Evolutionary conservation across 192 early-diverging fungal genomes (phyloP), one percentile per base, ranked within the genome.

Genomic region (Coemansia sp.): DNA sequence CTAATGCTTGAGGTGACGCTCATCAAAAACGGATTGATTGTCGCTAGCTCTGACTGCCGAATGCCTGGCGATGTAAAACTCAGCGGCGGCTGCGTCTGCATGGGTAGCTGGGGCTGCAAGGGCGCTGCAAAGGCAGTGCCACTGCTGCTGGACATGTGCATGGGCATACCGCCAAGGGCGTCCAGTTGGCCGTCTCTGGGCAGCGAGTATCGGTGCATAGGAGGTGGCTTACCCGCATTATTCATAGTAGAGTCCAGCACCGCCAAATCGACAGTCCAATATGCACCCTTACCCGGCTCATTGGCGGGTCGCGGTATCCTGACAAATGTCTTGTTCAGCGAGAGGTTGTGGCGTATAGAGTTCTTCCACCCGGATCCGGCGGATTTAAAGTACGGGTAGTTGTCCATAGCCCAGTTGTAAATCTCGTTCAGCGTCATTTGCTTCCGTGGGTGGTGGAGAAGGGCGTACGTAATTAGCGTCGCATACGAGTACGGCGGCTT

Each of bases 271-370:
- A 94, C 87, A 0, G 89, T 90, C 92, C 92, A 94, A 59, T 91
- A 94, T 32, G 91, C 89, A 19, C 92, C 92, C 78, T 94, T 94
- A n/a, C 92, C 92, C 17, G 92, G 92, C 65, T 94, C 92, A 69
- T 91, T 92, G 63, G 90, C 87, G 8, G 91, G 88, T 61, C 93
- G 76, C 32, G 91, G 87, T 29, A 93, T 86, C 45, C 92, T 88
- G 67, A 92, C 82, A 82, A 95, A 95, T 32, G 82, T 81, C 70
- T 91, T 92, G 75, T 94, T 94, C 9, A 94, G 82, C 5, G 91
- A 92, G 61, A 95, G 85, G 75, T 94, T 94, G 77, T 95, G 94
- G n/a, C 94, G 86, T 60, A 95, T 90, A 12, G 93, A 95, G 73
- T 95, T 95, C 79, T 94, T 87, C 90, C 89, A 89, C n/a, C 89